Percentiles rank a stretch among this genome's conserved stretches.
These are phyloP conservation scores for Kwoniella dendrophila DNA, from an alignment of 768 basidiomycete genomes.

Conservation along the genomic window DNA sequence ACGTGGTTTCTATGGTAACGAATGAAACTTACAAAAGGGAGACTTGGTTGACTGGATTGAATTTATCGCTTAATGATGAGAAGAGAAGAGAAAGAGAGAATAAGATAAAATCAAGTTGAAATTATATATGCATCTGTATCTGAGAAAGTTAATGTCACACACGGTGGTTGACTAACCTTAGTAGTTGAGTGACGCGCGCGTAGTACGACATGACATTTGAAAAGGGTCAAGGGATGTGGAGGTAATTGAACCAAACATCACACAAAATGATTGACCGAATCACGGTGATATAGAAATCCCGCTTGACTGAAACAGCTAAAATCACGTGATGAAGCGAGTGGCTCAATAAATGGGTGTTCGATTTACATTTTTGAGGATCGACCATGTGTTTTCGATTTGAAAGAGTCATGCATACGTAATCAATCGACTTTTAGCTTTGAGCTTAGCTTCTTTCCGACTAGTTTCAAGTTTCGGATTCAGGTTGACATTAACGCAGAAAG, in stretches of 20 bases:
- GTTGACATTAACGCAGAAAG: too few relatives aligned
- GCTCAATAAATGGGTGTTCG: not conserved
- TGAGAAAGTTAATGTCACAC: too few relatives aligned
- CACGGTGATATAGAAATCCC: conserved; percentile 10
- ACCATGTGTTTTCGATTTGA: not conserved
- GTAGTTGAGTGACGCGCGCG: not conserved
- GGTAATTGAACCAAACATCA: conserved; percentile 2
- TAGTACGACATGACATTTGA: not conserved
- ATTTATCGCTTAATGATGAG: conserved; percentile 14
- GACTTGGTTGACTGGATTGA: not conserved
- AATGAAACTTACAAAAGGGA: conserved; percentile 11
- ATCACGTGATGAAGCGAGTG: not conserved
- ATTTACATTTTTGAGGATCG: not conserved
- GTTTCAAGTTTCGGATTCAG: too few relatives aligned
- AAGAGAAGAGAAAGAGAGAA: conserved; percentile 3
- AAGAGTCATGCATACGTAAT: too few relatives aligned
- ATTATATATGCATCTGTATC: not conserved
- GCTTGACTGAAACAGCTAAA: not conserved
- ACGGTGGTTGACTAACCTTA: not conserved
- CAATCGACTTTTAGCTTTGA: too few relatives aligned
- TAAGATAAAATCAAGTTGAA: not conserved
- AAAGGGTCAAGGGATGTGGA: too few relatives aligned
- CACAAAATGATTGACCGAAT: not conserved
- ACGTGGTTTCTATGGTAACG: conserved; percentile 1
- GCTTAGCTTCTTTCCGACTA: too few relatives aligned